Evolutionary conservation across 768 basidiomycete genomes (phyloP).

Genomic region (Podaxis sp.): DNA sequence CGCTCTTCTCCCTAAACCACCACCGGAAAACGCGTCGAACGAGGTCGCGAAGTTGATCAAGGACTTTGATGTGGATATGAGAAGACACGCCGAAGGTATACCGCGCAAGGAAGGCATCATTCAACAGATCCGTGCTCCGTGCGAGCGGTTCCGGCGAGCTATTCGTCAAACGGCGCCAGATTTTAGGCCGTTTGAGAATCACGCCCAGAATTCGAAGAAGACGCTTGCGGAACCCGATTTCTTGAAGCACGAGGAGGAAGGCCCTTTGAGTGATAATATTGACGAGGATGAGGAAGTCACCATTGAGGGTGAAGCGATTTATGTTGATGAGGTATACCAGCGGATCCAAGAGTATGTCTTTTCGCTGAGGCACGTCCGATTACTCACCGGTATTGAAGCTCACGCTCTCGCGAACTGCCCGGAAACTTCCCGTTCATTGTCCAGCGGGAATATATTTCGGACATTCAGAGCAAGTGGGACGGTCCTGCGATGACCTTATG

Average conservation of each 20-base stretch:
- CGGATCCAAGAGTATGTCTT: constrained; percentile 20
- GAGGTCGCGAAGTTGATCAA: constrained; percentile 53
- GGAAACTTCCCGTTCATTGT: constrained; percentile 67
- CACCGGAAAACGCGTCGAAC: constrained; percentile 53
- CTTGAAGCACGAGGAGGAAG: constrained; percentile 21
- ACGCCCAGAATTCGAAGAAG: constrained; percentile 12
- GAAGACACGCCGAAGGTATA: constrained; percentile 48
- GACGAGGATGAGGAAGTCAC: constrained; percentile 14
- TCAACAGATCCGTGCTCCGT: constrained; percentile 52
- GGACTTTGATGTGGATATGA: constrained; percentile 46
- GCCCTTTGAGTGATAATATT: constrained; percentile 22
- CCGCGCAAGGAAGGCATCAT: constrained; percentile 52
- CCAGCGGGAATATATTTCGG: constrained; percentile 46
- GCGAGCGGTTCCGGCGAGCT: constrained; percentile 43
- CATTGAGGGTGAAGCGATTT: constrained; percentile 11
- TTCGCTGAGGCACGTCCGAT: neutral
- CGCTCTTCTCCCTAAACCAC: constrained; percentile 43
- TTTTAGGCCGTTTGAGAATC: constrained; percentile 50
- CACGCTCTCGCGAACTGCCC: constrained; percentile 70
- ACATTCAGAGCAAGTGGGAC: constrained; percentile 47
- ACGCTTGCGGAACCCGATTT: constrained; percentile 21
- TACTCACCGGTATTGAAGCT: constrained; percentile 43
- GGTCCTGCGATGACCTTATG: constrained; percentile 48
- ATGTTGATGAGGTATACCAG: constrained; percentile 26
- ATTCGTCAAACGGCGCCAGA: constrained; percentile 57